Conservation (phyloP, 164 flowering plant species). For the Vitis cinerea region DNA sequence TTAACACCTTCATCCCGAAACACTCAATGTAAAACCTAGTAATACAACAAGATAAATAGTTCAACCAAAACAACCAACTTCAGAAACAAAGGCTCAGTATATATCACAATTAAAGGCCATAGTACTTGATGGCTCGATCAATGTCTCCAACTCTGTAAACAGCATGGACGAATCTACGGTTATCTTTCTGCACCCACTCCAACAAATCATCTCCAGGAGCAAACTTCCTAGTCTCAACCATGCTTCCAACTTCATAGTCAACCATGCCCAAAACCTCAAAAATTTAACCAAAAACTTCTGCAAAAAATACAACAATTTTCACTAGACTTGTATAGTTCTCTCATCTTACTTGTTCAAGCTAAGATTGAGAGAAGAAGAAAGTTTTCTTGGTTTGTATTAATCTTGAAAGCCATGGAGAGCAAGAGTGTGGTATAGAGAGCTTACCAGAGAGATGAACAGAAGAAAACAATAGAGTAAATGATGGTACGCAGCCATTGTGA, state of each 20-base stretch:
- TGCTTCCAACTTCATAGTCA: not conserved
- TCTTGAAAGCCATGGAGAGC: no score
- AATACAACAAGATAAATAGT: not conserved
- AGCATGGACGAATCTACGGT: slow-evolving; percentile 41
- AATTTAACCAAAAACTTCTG: not conserved
- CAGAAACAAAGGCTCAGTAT: no score
- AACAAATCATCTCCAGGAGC: slow-evolving; percentile 25
- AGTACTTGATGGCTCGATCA: slow-evolving; percentile 47
- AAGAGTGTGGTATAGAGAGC: no score
- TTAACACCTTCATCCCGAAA: slow-evolving; percentile 62
- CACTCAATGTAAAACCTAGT: slow-evolving; percentile 62
- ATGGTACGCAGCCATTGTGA: no score
- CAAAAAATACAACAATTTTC: no score
- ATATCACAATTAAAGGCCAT: no score
- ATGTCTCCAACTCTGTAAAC: slow-evolving; percentile 60
- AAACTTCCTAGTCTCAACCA: slow-evolving; percentile 7
- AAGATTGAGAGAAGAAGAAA: no score
- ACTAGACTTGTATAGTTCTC: not conserved
- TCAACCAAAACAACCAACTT: no score
- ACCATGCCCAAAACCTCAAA: not conserved
- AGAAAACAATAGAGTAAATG: no score
- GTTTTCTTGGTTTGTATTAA: no score
- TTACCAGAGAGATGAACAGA: no score
- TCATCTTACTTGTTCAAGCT: no score
- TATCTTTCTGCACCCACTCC: slow-evolving; percentile 50